A percentile compares a stretch with the other conserved stretches of the same genome.
phyloP scores from a whole-genome alignment of 495 filamentous ascomycete genomes.

The Pyronema domesticum region DNA sequence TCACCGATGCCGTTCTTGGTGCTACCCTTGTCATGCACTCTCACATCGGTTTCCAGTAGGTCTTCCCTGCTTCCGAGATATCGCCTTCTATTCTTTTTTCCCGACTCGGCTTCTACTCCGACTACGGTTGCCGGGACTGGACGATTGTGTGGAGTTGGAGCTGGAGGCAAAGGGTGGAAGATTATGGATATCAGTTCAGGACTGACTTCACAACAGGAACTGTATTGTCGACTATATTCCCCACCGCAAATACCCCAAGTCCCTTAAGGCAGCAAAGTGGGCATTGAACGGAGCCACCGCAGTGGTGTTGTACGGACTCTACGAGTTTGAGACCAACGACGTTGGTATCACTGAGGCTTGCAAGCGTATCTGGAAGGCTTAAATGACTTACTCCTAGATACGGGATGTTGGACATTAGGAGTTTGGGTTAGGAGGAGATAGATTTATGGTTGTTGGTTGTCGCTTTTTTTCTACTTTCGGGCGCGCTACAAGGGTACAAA shows the following conservation, averaged over 20 bases:
- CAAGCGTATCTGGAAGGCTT: slow-evolving; percentile 24
- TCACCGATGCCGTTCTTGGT: slow-evolving; percentile 71
- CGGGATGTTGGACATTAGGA: too few relatives aligned
- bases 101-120: not conserved
- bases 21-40: slow-evolving; percentile 73
- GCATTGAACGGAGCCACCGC: slow-evolving; percentile 58
- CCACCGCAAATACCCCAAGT: slow-evolving; percentile 45
- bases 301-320: slow-evolving; percentile 69
- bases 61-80: not conserved
- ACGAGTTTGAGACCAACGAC: slow-evolving; percentile 99
- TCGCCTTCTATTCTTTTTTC: not conserved
- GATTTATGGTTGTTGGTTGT: too few relatives aligned
- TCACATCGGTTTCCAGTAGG: slow-evolving; percentile 80
- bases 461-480: too few relatives aligned
- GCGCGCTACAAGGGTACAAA: too few relatives aligned
- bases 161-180: not conserved
- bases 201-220: slow-evolving; percentile 31
- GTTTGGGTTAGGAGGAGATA: too few relatives aligned
- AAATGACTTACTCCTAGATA: not conserved
- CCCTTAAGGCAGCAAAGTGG: slow-evolving; percentile 50
- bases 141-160: not conserved
- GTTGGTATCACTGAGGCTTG: slow-evolving; percentile 69
- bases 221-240: slow-evolving; percentile 86
- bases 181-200: not conserved
- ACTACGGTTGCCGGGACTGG: not conserved